A percentile compares a stretch with the other conserved stretches of the same genome.
Conservation (phyloP, 2,329 filamentous ascomycete genomes). For the Phyllosticta citribraziliensis region DNA sequence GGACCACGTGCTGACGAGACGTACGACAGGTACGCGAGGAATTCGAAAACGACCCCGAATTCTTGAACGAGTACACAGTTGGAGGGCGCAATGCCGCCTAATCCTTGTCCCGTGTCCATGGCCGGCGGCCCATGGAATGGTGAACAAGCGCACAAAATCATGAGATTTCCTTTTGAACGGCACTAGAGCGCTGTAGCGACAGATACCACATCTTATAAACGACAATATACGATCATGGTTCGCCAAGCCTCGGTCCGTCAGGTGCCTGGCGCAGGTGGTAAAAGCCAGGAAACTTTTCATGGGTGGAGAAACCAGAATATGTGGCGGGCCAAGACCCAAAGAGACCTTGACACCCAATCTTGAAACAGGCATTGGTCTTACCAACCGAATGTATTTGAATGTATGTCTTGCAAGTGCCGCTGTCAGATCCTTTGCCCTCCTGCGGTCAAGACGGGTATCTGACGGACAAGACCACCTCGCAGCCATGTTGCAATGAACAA, state of each 20-base stretch:
- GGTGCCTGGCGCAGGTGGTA: neutral
- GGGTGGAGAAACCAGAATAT: neutral
- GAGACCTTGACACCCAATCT: neutral
- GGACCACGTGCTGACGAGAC: conserved; percentile 16
- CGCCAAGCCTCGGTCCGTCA: neutral
- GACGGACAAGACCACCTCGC: neutral
- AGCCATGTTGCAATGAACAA: neutral
- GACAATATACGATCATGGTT: neutral
- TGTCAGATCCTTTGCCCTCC: neutral
- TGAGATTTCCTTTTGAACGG: neutral
- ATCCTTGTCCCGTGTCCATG: conserved; percentile 12
- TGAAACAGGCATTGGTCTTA: neutral
- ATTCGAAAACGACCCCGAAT: conserved; percentile 70
- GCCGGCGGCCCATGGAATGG: conserved; percentile 11
- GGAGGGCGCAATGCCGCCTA: conserved; percentile 13
- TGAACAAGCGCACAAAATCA: neutral
- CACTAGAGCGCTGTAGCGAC: neutral
- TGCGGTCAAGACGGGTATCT: neutral
- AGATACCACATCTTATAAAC: neutral
- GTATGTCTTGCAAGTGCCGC: neutral
- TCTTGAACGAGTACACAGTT: conserved; percentile 63
- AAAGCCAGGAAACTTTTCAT: neutral
- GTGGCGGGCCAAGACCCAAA: neutral
- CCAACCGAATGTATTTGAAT: neutral
- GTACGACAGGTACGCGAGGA: conserved; percentile 76